Percentiles rank a stretch among this genome's conserved stretches.
Conservation (phyloP, 2,329 filamentous ascomycete species). For the Chaetoscypha palmicola region DNA sequence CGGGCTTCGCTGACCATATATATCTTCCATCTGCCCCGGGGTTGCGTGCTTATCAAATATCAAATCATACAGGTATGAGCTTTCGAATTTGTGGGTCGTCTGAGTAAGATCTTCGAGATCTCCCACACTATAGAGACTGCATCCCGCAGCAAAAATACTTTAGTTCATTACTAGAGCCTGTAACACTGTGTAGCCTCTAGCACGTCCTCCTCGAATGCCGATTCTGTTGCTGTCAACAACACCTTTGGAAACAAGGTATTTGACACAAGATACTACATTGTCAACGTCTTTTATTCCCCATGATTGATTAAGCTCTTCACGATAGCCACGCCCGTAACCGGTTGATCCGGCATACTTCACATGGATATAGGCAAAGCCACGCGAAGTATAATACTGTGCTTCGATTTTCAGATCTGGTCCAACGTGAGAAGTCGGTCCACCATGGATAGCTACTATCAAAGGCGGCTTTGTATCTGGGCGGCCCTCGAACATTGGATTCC, state of each 20-base stretch:
- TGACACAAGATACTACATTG: slow-evolving; percentile 42
- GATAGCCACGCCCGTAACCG: slow-evolving; percentile 44
- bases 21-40: slow-evolving; percentile 34
- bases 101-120: slow-evolving; percentile 40
- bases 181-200: slow-evolving; percentile 48
- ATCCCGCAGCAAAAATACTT: slow-evolving; percentile 40
- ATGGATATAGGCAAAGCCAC: slow-evolving; percentile 44
- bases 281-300: slow-evolving; percentile 46
- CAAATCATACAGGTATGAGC: slow-evolving; percentile 42
- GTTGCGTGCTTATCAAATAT: slow-evolving; percentile 33
- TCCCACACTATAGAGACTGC: slow-evolving; percentile 44
- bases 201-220: slow-evolving; percentile 44
- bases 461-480: slow-evolving; percentile 38
- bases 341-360: slow-evolving; percentile 48
- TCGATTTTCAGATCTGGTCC: slow-evolving; percentile 38
- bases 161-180: slow-evolving; percentile 42
- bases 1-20: slow-evolving; percentile 42
- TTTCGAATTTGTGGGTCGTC: slow-evolving; percentile 51
- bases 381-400: slow-evolving; percentile 46
- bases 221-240: slow-evolving; percentile 31
- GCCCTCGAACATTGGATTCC: slow-evolving; percentile 38
- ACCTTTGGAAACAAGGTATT: slow-evolving; percentile 34
- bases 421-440: slow-evolving; percentile 42
- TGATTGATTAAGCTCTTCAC: slow-evolving; percentile 40
- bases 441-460: slow-evolving; percentile 44